phyloP scores from a whole-genome alignment of 1,139 yeast species.

The Candida pseudoviswanathii region DNA sequence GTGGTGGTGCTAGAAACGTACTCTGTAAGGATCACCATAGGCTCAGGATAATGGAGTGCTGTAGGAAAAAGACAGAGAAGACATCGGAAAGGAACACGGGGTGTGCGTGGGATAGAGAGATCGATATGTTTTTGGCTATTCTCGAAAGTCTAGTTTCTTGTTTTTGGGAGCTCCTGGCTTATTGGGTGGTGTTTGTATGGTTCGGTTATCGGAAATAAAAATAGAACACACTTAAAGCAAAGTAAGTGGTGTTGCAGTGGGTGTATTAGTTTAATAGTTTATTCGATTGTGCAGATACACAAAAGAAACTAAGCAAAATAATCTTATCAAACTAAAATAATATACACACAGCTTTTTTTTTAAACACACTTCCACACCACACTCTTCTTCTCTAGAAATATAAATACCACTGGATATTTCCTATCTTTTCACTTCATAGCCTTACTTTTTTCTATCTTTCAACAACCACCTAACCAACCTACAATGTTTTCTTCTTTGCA shows the following conservation, averaged over 20 bases:
- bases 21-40: no score
- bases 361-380: not conserved
- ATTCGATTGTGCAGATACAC: not conserved
- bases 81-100: not conserved
- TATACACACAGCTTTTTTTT: not conserved
- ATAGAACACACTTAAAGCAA: not conserved
- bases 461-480: not conserved
- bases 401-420: not conserved
- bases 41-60: no score
- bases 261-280: not conserved
- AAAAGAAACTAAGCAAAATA: not conserved
- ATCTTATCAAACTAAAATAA: not conserved
- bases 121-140: not conserved
- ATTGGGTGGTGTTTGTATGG: not conserved
- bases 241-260: not conserved
- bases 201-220: not conserved
- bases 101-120: not conserved
- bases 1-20: no score
- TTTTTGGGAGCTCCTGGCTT: not conserved
- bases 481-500: constrained; percentile 1
- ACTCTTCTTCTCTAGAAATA: not conserved
- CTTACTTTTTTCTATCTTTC: not conserved
- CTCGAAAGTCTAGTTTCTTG: not conserved
- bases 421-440: not conserved
- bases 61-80: not conserved